phyloP scores from a whole-genome alignment of 2,329 filamentous ascomycete genomes.

The Diaporthe ilicicola region DNA sequence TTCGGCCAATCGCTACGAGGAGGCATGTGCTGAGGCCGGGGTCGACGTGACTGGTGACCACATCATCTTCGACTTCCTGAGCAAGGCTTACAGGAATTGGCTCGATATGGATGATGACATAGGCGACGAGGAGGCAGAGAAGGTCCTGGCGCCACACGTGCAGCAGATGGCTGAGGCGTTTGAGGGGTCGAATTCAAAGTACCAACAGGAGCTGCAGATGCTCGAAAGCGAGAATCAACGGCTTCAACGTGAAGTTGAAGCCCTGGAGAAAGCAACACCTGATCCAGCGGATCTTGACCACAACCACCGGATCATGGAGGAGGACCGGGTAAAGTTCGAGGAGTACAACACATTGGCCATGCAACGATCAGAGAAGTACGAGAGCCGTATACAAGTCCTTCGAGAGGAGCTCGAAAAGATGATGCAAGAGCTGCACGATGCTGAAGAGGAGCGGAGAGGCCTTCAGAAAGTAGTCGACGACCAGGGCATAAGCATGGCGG shows the following conservation, averaged over 20 bases:
- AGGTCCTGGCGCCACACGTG: constrained; percentile 82
- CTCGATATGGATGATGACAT: constrained; percentile 90
- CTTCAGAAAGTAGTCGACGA: constrained; percentile 89
- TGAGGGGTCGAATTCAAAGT: constrained; percentile 83
- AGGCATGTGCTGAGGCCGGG: constrained; percentile 87
- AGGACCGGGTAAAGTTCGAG: constrained; percentile 94
- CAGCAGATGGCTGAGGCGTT: constrained; percentile 89
- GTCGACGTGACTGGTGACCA: constrained; percentile 89
- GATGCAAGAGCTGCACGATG: constrained; percentile 76
- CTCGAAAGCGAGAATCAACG: constrained; percentile 87
- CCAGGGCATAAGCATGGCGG: constrained; percentile 94
- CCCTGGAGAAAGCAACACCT: constrained; percentile 85
- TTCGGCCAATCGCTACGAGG: constrained; percentile 80
- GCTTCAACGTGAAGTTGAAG: constrained; percentile 85
- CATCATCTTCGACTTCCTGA: constrained; percentile 94
- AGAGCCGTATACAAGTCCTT: constrained; percentile 80
- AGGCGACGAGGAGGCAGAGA: constrained; percentile 82
- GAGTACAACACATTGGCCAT: constrained; percentile 89
- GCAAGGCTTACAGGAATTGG: constrained; percentile 92
- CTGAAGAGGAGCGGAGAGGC: constrained; percentile 80
- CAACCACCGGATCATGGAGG: constrained; percentile 91
- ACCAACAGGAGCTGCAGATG: constrained; percentile 82
- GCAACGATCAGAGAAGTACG: constrained; percentile 88
- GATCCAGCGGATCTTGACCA: constrained; percentile 86
- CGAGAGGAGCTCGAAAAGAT: constrained; percentile 87